Percentiles rank a stretch among this genome's conserved stretches.
phyloP scores from a whole-genome alignment of 352 stramenopile species.

The Pythium chondricola region DNA sequence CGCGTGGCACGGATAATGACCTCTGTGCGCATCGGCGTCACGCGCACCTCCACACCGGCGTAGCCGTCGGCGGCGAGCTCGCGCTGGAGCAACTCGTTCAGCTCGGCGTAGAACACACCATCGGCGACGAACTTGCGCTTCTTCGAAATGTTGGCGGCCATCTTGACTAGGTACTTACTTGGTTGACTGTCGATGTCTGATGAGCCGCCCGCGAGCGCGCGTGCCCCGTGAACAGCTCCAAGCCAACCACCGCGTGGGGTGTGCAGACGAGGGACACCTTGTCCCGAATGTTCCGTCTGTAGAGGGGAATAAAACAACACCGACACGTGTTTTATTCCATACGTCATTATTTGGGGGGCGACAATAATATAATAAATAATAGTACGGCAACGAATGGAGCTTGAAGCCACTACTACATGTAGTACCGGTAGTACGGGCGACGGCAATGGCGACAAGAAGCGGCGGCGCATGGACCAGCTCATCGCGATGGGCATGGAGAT shows the following conservation, averaged over 20 bases:
- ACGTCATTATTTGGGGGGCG: neutral
- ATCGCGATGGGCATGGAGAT: slow-evolving; percentile 43
- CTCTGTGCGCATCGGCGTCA: slow-evolving; percentile 98
- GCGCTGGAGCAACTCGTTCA: slow-evolving; percentile 98
- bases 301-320: neutral
- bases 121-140: slow-evolving; percentile 99
- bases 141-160: slow-evolving; percentile 95
- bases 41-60: slow-evolving; percentile 97
- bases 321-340: slow-evolving; percentile 5
- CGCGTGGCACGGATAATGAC: slow-evolving; percentile 99
- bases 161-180: slow-evolving; percentile 45
- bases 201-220: too few species aligned
- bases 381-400: too few species aligned
- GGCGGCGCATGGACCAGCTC: slow-evolving; percentile 45
- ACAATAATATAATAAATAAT: neutral
- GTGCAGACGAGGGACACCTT: neutral
- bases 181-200: slow-evolving; percentile 18
- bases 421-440: slow-evolving; percentile 1
- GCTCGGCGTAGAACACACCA: slow-evolving; percentile 99
- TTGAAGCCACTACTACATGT: too few species aligned
- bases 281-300: neutral
- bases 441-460: slow-evolving; percentile 23
- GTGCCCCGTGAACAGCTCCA: too few species aligned
- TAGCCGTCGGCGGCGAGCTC: slow-evolving; percentile 98
- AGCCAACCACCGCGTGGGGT: too few species aligned